These are phyloP conservation scores for Nemania sp. DNA, from an alignment of 2,329 filamentous ascomycete species.

Conservation along the genomic window DNA sequence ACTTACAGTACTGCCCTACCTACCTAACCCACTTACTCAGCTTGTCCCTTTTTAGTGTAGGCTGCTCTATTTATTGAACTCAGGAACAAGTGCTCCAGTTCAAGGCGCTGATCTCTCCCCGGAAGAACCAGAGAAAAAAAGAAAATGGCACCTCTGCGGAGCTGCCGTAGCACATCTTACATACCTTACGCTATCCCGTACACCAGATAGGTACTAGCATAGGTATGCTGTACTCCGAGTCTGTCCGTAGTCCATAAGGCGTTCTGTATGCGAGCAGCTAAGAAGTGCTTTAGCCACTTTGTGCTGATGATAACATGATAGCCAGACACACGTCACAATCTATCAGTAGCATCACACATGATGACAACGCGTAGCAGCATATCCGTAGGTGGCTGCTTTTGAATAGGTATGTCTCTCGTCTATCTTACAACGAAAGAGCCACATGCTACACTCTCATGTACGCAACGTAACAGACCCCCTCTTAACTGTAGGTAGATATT, in stretches of 20 bases:
- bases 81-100: neutral
- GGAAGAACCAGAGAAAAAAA: neutral
- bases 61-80: conserved; percentile 15
- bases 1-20: too few species aligned
- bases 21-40: neutral
- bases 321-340: too few species aligned
- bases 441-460: neutral
- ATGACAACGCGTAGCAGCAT: too few species aligned
- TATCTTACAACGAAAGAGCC: neutral
- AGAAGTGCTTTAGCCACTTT: too few species aligned
- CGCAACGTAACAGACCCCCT: neutral
- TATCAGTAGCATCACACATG: too few species aligned
- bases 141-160: neutral
- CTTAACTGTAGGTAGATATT: too few species aligned
- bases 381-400: too few species aligned
- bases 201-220: neutral
- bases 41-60: neutral
- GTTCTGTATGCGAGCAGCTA: too few species aligned
- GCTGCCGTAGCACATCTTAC: neutral
- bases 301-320: too few species aligned
- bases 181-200: neutral
- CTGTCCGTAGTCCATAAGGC: too few species aligned
- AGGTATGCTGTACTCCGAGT: too few species aligned
- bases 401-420: too few species aligned
- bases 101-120: conserved; percentile 2